Base-by-base conservation (phyloP, 768 basidiomycete species). In the Tubosaeta sp. region DNA sequence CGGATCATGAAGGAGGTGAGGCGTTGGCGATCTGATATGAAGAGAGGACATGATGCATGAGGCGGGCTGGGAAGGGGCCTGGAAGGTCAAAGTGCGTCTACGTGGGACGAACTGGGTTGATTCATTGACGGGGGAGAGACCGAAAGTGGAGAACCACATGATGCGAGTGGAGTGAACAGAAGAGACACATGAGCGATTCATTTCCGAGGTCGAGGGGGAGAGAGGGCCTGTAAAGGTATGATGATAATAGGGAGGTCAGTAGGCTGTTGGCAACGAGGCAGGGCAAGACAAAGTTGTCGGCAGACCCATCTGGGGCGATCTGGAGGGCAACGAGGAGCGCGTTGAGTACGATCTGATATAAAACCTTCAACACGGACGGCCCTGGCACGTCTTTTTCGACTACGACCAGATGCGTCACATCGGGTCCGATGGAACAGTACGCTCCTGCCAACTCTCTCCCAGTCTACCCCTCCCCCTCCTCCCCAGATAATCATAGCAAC, bases 351-450 rank as follows among this genome's bases (percentile, higher is more conserved):
- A 63, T 59, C 59, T 45, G 49, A 46, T 68, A 69, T 71, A 69
- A 69, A 69, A 59, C 67, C 59, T 58, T 51, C 17, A 51, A 50
- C 14, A 25, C 39, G 59, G 52, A 57, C 57, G 60, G 60, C 57
- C 57, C 59, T 59, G 62, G 64, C 65, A 69, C 69, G 55, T 65
- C 69, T 55, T 48, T 27, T 57, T 52, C 51, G 54, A 65, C 66
- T 64, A 65, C 63, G 56, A 58, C 65, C 67, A 64, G 66, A 71
- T 69, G 68, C 60, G 64, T 71, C 65, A 65, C 63, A 65, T 62
- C 68, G 62, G 63, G 53, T 32, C 64, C 62, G 64, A 69, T 69
- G 68, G 69, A 69, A 50, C 69, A 69, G 60, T 69, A 61, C 47
- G 55, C 44, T 48, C 35, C 56, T 33, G 17, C 63, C 27, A 70